A percentile compares a stretch with the other conserved stretches of the same genome.
These are phyloP conservation scores for Handroanthus guayacan DNA, from an alignment of 257 asterid genomes.

Conservation along the genomic window DNA sequence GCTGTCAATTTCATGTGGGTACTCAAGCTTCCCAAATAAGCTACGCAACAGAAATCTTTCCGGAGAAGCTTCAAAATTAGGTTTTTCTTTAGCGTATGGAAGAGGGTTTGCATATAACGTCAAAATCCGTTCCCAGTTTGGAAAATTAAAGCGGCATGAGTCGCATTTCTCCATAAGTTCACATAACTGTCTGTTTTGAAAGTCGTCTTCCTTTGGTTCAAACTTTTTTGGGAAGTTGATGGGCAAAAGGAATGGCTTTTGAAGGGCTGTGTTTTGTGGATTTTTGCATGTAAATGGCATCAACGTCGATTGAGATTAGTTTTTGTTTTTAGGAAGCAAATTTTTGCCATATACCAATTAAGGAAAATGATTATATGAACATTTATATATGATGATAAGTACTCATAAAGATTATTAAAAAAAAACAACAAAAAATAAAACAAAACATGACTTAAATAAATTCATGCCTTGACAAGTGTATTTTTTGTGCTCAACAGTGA, in stretches of 20 bases:
- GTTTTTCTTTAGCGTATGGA: slow-evolving; percentile 58
- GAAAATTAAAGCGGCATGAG: slow-evolving; percentile 6
- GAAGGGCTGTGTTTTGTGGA: background rate
- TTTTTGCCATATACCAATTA: background rate
- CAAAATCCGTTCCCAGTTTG: slow-evolving; percentile 11
- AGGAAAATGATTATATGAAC: background rate
- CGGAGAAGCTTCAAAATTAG: slow-evolving; percentile 51
- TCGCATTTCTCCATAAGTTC: slow-evolving; percentile 21
- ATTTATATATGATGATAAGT: background rate
- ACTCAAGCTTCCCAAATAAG: slow-evolving; percentile 54
- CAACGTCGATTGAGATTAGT: background rate
- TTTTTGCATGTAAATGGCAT: slow-evolving; percentile 28
- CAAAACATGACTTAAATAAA: no score
- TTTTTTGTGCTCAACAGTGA: no score
- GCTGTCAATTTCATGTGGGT: slow-evolving; percentile 46
- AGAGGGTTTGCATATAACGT: slow-evolving; percentile 36
- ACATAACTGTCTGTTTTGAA: slow-evolving; percentile 7
- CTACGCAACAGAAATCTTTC: slow-evolving; percentile 58
- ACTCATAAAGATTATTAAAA: no score
- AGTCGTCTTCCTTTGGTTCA: slow-evolving; percentile 20
- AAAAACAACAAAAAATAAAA: no score
- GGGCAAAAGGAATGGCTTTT: slow-evolving; percentile 1
- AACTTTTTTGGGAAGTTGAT: background rate
- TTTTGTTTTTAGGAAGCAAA: background rate
- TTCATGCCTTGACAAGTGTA: no score